phyloP scores from a whole-genome alignment of 2,329 filamentous ascomycete species.

The Paraphaeosphaeria sporulosa region DNA sequence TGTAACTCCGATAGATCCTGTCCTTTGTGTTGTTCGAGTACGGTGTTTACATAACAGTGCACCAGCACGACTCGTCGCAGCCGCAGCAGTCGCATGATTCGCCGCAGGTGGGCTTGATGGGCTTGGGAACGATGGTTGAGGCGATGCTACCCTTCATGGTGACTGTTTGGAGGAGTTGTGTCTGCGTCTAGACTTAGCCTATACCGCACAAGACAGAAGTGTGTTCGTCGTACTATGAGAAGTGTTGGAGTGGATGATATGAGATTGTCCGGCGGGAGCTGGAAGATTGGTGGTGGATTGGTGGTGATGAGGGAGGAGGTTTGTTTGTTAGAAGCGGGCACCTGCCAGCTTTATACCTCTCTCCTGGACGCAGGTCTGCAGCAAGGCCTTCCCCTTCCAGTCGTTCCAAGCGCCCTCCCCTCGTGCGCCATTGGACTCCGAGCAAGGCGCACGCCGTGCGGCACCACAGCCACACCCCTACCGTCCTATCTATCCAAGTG shows the following conservation, averaged over 20 bases:
- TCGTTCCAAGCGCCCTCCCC: background rate
- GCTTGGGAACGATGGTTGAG: constrained; percentile 49
- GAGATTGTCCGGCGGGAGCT: background rate
- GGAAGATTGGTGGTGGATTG: no score
- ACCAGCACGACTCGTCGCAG: constrained; percentile 48
- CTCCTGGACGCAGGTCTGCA: background rate
- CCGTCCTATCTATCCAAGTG: background rate
- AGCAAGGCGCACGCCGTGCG: background rate
- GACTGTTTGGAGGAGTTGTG: constrained; percentile 7
- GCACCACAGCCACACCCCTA: background rate
- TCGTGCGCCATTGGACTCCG: background rate
- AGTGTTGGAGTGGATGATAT: no score
- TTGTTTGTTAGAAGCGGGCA: background rate
- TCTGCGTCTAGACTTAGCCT: background rate
- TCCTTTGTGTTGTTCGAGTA: background rate
- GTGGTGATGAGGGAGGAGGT: background rate
- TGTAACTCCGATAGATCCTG: background rate
- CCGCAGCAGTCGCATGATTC: constrained; percentile 50
- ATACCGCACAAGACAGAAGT: background rate
- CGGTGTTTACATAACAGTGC: constrained; percentile 41
- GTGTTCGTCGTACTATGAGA: background rate
- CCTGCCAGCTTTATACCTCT: constrained; percentile 3
- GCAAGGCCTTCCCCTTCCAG: background rate
- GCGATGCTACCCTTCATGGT: constrained; percentile 45
- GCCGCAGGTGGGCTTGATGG: constrained; percentile 41